Evolutionary conservation across 495 filamentous ascomycete species (phyloP).

Genomic region (Penicillium tannophilum): DNA sequence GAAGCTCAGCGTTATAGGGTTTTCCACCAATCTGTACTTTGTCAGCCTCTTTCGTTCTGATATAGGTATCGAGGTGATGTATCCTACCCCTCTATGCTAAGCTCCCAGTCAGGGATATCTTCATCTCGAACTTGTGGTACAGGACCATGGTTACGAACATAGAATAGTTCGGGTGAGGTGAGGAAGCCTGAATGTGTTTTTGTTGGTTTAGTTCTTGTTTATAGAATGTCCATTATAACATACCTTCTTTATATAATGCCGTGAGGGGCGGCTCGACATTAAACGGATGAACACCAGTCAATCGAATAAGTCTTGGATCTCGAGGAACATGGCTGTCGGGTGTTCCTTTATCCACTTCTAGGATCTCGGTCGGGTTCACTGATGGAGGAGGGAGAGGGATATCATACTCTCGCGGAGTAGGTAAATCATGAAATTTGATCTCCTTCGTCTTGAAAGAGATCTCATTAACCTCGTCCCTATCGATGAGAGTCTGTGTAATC

Average conservation of each 20-base stretch:
- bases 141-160: constrained; percentile 92
- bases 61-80: not conserved
- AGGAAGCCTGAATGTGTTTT: constrained; percentile 61
- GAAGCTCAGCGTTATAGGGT: constrained; percentile 72
- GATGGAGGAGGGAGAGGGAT: constrained; percentile 75
- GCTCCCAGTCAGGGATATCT: constrained; percentile 77
- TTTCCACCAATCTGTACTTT: constrained; percentile 63
- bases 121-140: constrained; percentile 77
- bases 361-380: constrained; percentile 59
- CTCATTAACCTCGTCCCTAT: constrained; percentile 9
- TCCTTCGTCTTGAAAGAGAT: constrained; percentile 24
- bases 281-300: constrained; percentile 92
- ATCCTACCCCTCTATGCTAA: constrained; percentile 77
- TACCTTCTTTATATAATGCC: constrained; percentile 76
- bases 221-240: not conserved
- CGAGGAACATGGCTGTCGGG: constrained; percentile 85
- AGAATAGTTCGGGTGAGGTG: constrained; percentile 90
- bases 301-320: constrained; percentile 81
- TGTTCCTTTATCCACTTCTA: constrained; percentile 77
- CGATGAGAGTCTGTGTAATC: constrained; percentile 25
- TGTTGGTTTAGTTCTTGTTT: not conserved
- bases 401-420: constrained; percentile 36
- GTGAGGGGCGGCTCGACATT: constrained; percentile 90
- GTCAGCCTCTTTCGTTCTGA: not conserved
- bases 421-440: constrained; percentile 33